Percentiles rank a stretch among this genome's conserved stretches.
Evolutionary conservation across 805 yeast genomes (phyloP).

Genomic region (Clavispora asparagi): DNA sequence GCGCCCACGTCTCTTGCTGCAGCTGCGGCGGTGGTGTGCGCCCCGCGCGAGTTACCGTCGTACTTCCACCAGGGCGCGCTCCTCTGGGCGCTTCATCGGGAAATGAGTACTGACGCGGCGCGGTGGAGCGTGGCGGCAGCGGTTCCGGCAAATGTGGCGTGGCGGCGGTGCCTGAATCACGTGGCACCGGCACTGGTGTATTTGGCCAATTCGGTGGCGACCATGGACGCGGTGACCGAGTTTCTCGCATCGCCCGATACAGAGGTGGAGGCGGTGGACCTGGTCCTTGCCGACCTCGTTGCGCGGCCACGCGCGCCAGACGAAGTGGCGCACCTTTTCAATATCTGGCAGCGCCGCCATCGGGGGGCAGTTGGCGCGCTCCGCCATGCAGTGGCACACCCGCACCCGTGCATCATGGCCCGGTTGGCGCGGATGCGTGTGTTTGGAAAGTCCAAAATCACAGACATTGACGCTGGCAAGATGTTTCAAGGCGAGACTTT

Average conservation of each 20-base stretch:
- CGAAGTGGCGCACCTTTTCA: conserved; percentile 23
- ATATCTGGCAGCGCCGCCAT: conserved; percentile 28
- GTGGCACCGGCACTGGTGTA: conserved; percentile 17
- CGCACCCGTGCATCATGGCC: conserved; percentile 20
- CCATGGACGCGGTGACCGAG: conserved; percentile 9
- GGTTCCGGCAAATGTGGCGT: conserved; percentile 14
- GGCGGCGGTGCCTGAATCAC: conserved; percentile 21
- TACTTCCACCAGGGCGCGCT: conserved; percentile 26
- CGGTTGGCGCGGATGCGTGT: conserved; percentile 2
- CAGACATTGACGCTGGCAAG: too few species aligned
- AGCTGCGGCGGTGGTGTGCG: background rate
- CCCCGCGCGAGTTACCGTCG: background rate
- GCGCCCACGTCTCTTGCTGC: background rate
- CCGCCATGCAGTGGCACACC: conserved; percentile 27
- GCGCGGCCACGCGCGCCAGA: conserved; percentile 7
- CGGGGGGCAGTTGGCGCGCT: conserved; percentile 21
- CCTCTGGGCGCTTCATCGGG: conserved; percentile 25
- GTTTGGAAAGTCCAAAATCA: background rate
- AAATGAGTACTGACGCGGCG: conserved; percentile 17
- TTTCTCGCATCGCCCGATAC: conserved; percentile 8
- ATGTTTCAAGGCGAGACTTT: too few species aligned
- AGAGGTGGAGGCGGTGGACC: conserved; percentile 3
- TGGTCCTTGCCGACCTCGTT: background rate
- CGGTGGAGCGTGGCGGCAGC: conserved; percentile 21
- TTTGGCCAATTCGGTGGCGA: conserved; percentile 20